Conservation (phyloP, 1,139 yeast species). For the Pichia norvegensis region DNA sequence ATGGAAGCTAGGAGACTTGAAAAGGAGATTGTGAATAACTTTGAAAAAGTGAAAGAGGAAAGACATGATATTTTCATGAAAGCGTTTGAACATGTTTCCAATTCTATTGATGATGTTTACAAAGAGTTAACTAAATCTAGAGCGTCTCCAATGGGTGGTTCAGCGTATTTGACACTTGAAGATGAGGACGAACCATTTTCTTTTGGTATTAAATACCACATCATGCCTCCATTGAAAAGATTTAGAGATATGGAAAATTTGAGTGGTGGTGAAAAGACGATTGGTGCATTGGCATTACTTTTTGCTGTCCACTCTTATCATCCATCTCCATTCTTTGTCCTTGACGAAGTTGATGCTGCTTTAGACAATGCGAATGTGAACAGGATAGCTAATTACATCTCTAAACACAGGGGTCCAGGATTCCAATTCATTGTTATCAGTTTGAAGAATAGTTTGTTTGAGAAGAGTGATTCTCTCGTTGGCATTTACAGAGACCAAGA, state of each 20-base stretch:
- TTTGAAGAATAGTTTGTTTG: constrained; percentile 73
- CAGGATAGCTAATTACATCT: constrained; percentile 76
- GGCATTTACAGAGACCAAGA: constrained; percentile 87
- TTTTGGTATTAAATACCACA: constrained; percentile 81
- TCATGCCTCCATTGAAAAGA: constrained; percentile 94
- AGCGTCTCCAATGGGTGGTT: constrained; percentile 77
- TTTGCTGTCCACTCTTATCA: constrained; percentile 88
- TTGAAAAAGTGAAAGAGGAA: constrained; percentile 50
- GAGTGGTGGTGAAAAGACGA: constrained; percentile 95
- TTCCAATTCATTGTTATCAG: constrained; percentile 93
- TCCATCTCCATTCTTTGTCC: constrained; percentile 92
- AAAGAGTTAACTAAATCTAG: constrained; percentile 72
- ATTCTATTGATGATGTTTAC: constrained; percentile 69
- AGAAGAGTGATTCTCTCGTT: constrained; percentile 81
- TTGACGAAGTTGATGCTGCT: constrained; percentile 97
- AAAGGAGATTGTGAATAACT: constrained; percentile 45
- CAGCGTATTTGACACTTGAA: constrained; percentile 81
- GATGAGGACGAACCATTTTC: constrained; percentile 86
- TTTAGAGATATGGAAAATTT: constrained; percentile 88
- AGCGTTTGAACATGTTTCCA: constrained; percentile 72
- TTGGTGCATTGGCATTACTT: constrained; percentile 87
- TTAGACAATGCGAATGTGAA: constrained; percentile 84
- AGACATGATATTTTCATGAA: constrained; percentile 57
- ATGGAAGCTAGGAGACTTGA: constrained; percentile 56
- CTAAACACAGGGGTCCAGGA: constrained; percentile 64